Percentiles rank a stretch among this genome's conserved stretches.
Conservation (phyloP, 2,329 filamentous ascomycete species). For the Alternaria postmessia region DNA sequence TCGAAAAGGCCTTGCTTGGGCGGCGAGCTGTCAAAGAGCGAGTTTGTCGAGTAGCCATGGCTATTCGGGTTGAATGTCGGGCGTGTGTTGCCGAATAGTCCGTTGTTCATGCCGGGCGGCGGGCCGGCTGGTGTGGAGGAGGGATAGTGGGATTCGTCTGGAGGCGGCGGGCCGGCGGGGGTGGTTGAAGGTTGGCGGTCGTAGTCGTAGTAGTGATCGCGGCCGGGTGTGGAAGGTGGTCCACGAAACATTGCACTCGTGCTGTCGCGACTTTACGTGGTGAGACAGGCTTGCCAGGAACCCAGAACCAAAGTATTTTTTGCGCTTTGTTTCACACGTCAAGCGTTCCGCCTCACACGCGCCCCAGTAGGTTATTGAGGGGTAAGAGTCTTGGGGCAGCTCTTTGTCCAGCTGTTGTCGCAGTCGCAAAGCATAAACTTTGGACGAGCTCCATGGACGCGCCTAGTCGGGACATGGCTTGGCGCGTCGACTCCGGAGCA, state of each 20-base stretch:
- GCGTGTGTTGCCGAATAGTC: constrained; percentile 62
- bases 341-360: constrained; percentile 4
- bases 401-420: constrained; percentile 13
- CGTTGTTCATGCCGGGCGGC: constrained; percentile 55
- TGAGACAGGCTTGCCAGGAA: constrained; percentile 6
- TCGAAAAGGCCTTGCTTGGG: constrained; percentile 40
- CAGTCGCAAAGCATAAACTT: constrained; percentile 28
- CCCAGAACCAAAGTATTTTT: background rate
- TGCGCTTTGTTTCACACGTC: background rate
- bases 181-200: constrained; percentile 61
- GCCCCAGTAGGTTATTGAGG: background rate
- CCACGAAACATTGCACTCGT: constrained; percentile 46
- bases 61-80: constrained; percentile 40
- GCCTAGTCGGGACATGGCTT: constrained; percentile 19
- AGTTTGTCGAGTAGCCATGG: constrained; percentile 28
- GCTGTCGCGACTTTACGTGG: constrained; percentile 2
- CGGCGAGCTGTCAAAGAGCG: constrained; percentile 45
- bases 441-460: constrained; percentile 27
- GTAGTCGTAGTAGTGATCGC: constrained; percentile 35
- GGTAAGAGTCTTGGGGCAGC: constrained; percentile 1
- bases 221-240: constrained; percentile 49
- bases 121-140: constrained; percentile 66
- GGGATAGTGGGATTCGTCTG: constrained; percentile 49
- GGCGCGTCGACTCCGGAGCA: constrained; percentile 12
- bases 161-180: constrained; percentile 63